A percentile compares a stretch with the other conserved stretches of the same genome.
phyloP scores from a whole-genome alignment of 345 rosid genomes.

The Hypericum androsaemum region DNA sequence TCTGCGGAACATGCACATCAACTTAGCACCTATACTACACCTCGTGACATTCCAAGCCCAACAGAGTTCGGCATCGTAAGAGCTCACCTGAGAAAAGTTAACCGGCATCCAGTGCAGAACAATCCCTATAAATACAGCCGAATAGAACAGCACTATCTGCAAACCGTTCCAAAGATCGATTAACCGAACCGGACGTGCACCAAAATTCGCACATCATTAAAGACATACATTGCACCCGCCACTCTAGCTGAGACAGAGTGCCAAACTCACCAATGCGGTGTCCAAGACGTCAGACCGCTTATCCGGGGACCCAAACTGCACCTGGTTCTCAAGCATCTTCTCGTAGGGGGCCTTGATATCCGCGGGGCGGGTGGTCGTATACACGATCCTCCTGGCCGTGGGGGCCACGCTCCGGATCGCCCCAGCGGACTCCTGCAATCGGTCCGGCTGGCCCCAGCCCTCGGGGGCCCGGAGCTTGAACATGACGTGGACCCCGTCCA shows the following conservation, averaged over 20 bases:
- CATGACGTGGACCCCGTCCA: constrained; percentile 74
- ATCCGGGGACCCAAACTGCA: constrained; percentile 87
- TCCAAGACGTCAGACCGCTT: constrained; percentile 71
- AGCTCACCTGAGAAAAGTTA: constrained; percentile 65
- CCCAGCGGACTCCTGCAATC: constrained; percentile 51
- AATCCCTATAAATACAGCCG: constrained; percentile 72
- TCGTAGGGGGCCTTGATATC: constrained; percentile 90
- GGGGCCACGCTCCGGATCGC: constrained; percentile 50
- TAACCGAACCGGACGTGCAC: not conserved
- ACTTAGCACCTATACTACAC: constrained; percentile 12
- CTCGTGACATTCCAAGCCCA: constrained; percentile 8
- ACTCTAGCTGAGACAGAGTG: not conserved
- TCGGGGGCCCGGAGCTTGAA: constrained; percentile 59
- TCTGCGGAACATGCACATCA: constrained; percentile 28
- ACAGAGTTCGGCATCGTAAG: not conserved
- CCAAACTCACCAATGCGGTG: constrained; percentile 61
- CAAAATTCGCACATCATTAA: not conserved
- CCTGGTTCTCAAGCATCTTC: constrained; percentile 86
- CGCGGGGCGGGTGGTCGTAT: constrained; percentile 64
- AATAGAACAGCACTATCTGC: constrained; percentile 76
- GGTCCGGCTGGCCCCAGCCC: constrained; percentile 26
- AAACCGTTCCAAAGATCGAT: constrained; percentile 12
- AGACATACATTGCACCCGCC: not conserved
- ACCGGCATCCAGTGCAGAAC: constrained; percentile 59
- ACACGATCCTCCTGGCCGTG: constrained; percentile 50